Conservation (phyloP, 2,329 filamentous ascomycete genomes). For the Metarhizium album region DNA sequence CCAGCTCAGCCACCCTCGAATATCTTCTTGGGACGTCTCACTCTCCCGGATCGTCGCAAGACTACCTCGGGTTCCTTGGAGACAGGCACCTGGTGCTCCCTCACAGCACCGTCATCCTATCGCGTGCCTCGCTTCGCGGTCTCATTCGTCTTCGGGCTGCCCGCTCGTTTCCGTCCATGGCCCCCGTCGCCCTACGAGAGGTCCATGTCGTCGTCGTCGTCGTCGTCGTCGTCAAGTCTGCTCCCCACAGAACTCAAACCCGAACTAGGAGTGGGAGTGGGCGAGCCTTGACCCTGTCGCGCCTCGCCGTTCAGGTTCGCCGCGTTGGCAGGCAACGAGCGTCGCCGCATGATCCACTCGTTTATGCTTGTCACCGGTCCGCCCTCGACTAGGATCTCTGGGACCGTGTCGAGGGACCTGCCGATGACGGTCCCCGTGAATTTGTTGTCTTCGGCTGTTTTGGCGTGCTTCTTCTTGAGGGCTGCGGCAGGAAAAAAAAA, state of each 20-base stretch:
- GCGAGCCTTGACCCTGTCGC: constrained; percentile 19
- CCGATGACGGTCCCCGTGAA: constrained; percentile 80
- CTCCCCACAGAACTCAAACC: constrained; percentile 41
- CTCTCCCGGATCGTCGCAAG: background rate
- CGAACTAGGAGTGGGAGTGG: constrained; percentile 41
- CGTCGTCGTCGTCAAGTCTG: constrained; percentile 33
- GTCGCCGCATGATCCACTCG: constrained; percentile 26
- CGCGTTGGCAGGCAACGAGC: constrained; percentile 7
- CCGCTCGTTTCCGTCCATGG: background rate
- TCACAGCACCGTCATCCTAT: background rate
- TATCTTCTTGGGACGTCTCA: background rate
- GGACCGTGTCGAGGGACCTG: constrained; percentile 52
- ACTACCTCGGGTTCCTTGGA: background rate
- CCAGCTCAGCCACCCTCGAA: too few relatives aligned
- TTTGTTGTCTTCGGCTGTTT: constrained; percentile 75
- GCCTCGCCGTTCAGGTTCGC: constrained; percentile 8
- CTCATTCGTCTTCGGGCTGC: background rate
- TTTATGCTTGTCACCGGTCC: constrained; percentile 34
- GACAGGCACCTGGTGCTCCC: background rate
- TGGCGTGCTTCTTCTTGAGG: constrained; percentile 87
- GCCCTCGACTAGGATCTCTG: constrained; percentile 68
- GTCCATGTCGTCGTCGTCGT: constrained; percentile 41
- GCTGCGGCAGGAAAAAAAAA: too few relatives aligned
- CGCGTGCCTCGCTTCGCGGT: background rate
- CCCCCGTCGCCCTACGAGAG: constrained; percentile 20